Conservation (phyloP, 306 rosid genomes). For the Trifolium repens region DNA sequence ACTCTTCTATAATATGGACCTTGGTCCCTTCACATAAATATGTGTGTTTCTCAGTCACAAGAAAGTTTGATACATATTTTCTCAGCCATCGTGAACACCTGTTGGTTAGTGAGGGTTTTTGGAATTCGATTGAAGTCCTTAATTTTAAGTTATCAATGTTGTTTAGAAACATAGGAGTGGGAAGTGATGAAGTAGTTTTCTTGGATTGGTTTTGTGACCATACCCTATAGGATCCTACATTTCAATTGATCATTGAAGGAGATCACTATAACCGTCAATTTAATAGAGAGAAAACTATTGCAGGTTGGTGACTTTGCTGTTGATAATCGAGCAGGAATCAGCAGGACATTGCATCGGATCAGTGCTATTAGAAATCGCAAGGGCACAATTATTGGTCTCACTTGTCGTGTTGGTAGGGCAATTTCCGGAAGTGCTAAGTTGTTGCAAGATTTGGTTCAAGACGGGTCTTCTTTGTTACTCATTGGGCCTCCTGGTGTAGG, state of each 20-base stretch:
- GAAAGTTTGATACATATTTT: no score
- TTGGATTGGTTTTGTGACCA: conserved; percentile 26
- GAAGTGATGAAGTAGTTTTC: neutral
- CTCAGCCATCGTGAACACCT: no score
- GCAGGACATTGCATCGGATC: conserved; percentile 90
- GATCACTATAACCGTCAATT: conserved; percentile 36
- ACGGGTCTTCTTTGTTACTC: conserved; percentile 88
- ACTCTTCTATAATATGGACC: no score
- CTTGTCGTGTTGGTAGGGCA: conserved; percentile 96
- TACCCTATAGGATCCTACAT: neutral
- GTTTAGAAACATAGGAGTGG: no score
- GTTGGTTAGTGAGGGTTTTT: no score
- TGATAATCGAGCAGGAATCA: conserved; percentile 95
- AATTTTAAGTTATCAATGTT: no score
- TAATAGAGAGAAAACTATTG: conserved; percentile 38
- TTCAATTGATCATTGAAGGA: conserved; percentile 14
- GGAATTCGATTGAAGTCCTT: no score
- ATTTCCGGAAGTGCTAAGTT: conserved; percentile 85
- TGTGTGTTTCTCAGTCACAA: no score
- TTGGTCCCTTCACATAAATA: no score
- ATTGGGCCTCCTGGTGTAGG: conserved; percentile 99
- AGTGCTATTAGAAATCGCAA: conserved; percentile 95
- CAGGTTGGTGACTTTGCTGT: conserved; percentile 94
- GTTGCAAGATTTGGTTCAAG: conserved; percentile 84
- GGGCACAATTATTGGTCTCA: conserved; percentile 85